Evolutionary conservation across 768 basidiomycete species (phyloP), one percentile per base, ranked within the genome.

Genomic region (Collybia mongolica): DNA sequence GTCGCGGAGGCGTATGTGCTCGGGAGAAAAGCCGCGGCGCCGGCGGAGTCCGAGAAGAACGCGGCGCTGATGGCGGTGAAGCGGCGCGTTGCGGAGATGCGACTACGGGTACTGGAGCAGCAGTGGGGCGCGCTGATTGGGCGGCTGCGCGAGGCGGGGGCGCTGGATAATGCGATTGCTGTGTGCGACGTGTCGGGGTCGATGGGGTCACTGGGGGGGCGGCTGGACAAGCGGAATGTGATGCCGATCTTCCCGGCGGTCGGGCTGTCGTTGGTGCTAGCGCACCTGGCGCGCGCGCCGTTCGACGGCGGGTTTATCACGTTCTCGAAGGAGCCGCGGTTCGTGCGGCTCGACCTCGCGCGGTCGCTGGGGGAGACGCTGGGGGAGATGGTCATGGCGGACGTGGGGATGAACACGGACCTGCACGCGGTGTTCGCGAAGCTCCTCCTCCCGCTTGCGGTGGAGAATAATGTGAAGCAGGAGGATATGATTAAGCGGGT

Each of bases 401-500:
- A 57, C 0, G 86, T 83, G 83, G 73, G 62, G 2, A 72, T 75
- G 72, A 86, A 82, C 66, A 89, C 87, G 3, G 69, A 88, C 49
- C 70, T 87, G 24, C 65, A 79, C 26, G 76, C 81, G 0, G 80
- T 87, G 15, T 86, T 91, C 63, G 60, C 79, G 39, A 65, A 80
- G 14, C 74, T 89, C 28, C 68, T 90, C 11, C 76, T 89, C 15
- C 81, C 82, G 0, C 75, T 83, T 6, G 86, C 86, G 6, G 57
- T 79, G 50, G 57, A 71, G 61, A 66, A 85, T 55, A 70, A 80
- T 0, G 66, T 91, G n/a, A 69, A 71, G 44, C 76, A 73, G 49
- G 84, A 84, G 45, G 79, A 88, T 41, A 88, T 90, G 86, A 77
- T 90, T 68, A 83, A 86, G 68, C 77, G 84, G 4, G 66, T 90